These are phyloP conservation scores for Yamadazyma siamensis DNA, from an alignment of 1,139 yeast genomes.

Conservation along the genomic window DNA sequence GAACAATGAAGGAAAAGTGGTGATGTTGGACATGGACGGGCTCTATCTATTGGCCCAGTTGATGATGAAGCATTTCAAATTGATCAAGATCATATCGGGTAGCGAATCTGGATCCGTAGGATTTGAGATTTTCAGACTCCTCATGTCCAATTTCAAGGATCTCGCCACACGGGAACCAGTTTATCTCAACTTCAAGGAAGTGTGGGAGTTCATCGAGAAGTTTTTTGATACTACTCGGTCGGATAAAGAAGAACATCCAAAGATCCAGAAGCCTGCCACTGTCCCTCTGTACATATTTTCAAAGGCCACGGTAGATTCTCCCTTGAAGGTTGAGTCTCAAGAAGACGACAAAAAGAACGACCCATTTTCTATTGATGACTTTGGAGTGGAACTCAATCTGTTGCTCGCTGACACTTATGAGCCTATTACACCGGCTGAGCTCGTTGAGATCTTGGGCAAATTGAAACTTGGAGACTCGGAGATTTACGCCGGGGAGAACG, in stretches of 20 bases:
- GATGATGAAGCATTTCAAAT: conserved; percentile 33
- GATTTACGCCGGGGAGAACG: conserved; percentile 6
- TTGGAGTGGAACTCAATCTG: conserved; percentile 25
- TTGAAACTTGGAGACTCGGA: conserved; percentile 10
- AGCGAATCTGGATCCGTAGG: conserved; percentile 28
- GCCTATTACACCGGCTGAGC: conserved; percentile 9
- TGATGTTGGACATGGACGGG: conserved; percentile 41
- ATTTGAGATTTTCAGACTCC: conserved; percentile 34
- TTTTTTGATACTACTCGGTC: conserved; percentile 17
- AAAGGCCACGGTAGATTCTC: conserved; percentile 33
- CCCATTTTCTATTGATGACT: conserved; percentile 22
- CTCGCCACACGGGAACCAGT: conserved; percentile 31
- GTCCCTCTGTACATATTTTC: conserved; percentile 16
- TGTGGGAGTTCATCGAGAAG: conserved; percentile 39
- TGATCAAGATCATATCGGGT: conserved; percentile 34
- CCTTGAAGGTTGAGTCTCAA: conserved; percentile 29
- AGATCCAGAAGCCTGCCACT: conserved; percentile 7
- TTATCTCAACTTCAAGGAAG: conserved; percentile 26
- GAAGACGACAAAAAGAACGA: conserved; percentile 17
- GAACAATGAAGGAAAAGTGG: conserved; percentile 40
- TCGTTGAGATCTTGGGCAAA: conserved; percentile 2
- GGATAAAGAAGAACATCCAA: conserved; percentile 3
- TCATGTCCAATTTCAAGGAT: conserved; percentile 35
- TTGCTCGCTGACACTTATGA: conserved; percentile 15
- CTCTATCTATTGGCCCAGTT: conserved; percentile 34